phyloP scores from a whole-genome alignment of 176 grass and related monocot species.

The Leersia perrieri region DNA sequence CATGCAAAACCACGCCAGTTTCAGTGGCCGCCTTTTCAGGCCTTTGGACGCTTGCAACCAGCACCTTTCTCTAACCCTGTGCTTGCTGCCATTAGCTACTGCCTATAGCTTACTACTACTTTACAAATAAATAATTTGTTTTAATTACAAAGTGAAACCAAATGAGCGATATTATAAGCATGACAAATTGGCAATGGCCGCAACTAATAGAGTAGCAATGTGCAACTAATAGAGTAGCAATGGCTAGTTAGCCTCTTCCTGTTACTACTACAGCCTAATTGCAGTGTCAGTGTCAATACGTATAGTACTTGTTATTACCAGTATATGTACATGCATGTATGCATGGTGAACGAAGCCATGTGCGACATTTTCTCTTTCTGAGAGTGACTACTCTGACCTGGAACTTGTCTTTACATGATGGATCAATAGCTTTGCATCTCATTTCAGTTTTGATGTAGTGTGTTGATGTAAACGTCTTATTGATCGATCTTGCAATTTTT shows the following conservation, averaged over 20 bases:
- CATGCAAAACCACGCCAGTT: constrained; percentile 5
- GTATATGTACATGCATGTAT: not conserved
- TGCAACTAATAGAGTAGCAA: not conserved
- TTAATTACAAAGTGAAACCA: not conserved
- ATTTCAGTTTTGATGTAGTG: not conserved
- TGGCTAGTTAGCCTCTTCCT: not conserved
- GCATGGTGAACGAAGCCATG: not conserved
- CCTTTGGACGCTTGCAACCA: constrained; percentile 11
- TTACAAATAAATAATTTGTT: not conserved
- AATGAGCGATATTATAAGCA: too few species aligned
- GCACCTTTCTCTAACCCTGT: not conserved
- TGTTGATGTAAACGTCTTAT: not conserved
- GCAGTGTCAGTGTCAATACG: too few species aligned
- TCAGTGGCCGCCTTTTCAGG: constrained; percentile 6
- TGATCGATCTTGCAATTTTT: not conserved
- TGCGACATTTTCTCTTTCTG: not conserved
- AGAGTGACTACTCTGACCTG: not conserved
- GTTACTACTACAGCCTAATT: not conserved
- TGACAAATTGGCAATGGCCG: too few species aligned
- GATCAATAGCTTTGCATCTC: not conserved
- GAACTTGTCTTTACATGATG: not conserved
- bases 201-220: not conserved
- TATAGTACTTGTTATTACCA: too few species aligned
- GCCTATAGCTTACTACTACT: not conserved
- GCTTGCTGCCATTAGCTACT: not conserved